Evolutionary conservation across 345 rosid species (phyloP).

Genomic region (Stellera chamaejasme): DNA sequence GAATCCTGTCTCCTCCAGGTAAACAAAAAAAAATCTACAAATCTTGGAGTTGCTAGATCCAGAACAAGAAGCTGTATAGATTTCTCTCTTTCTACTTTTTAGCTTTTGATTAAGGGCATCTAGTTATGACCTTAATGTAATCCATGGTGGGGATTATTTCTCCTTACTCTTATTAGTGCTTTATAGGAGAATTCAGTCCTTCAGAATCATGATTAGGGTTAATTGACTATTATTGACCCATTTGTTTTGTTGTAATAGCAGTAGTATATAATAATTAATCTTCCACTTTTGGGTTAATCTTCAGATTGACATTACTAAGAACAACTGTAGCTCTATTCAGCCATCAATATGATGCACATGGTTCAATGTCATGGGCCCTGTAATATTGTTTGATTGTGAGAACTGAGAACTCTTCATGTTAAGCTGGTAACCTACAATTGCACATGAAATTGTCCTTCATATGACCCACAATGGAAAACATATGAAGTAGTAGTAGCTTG

Average conservation of each 20-base stretch:
- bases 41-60: not conserved
- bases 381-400: no score
- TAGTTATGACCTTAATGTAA: not conserved
- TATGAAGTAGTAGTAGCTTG: no score
- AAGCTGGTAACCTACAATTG: no score
- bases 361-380: no score
- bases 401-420: no score
- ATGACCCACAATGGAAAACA: no score
- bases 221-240: not conserved
- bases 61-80: constrained; percentile 15
- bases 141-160: constrained; percentile 3
- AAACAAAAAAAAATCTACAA: not conserved
- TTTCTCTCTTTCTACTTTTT: constrained; percentile 2
- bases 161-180: constrained; percentile 1
- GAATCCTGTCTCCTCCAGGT: constrained; percentile 91
- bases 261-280: no score
- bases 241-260: not conserved
- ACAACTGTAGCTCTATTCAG: no score
- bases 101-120: not conserved
- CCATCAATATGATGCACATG: no score
- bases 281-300: no score
- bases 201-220: not conserved
- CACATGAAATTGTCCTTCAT: no score
- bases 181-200: constrained; percentile 8
- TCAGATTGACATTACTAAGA: no score